Percentiles rank a stretch among this genome's conserved stretches.
These are phyloP conservation scores for Umbilicaria muhlenbergii DNA, from an alignment of 495 filamentous ascomycete species.

Conservation along the genomic window DNA sequence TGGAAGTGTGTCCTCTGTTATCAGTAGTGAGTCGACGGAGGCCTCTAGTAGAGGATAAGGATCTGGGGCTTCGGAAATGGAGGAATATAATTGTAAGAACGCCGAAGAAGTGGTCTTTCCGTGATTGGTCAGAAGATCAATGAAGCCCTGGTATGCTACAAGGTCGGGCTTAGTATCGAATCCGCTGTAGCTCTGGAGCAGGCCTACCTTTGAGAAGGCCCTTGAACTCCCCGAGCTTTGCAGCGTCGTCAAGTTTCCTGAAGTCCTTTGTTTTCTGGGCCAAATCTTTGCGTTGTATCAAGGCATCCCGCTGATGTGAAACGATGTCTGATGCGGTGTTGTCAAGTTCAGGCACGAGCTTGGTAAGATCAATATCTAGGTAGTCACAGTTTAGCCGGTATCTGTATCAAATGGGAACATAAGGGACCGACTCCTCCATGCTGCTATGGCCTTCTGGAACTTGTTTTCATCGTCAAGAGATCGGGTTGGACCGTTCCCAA, in stretches of 20 bases:
- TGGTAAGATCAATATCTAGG: conserved; percentile 75
- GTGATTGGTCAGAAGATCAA: conserved; percentile 88
- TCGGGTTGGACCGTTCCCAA: neutral
- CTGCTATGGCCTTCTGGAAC: conserved; percentile 87
- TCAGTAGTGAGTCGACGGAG: conserved; percentile 80
- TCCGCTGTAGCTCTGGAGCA: neutral
- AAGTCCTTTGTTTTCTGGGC: conserved; percentile 99
- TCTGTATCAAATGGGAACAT: conserved; percentile 1
- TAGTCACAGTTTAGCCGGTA: conserved; percentile 16
- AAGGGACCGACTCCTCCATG: conserved; percentile 68
- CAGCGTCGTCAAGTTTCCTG: conserved; percentile 80
- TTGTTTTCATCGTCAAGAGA: conserved; percentile 53
- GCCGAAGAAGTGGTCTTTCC: conserved; percentile 82
- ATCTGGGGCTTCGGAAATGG: conserved; percentile 87
- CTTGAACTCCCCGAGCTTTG: conserved; percentile 79
- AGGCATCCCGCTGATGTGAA: conserved; percentile 73
- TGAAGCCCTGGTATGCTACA: conserved; percentile 88
- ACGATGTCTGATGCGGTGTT: conserved; percentile 87
- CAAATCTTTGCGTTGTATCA: conserved; percentile 88
- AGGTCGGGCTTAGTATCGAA: conserved; percentile 3
- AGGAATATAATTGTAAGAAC: conserved; percentile 83
- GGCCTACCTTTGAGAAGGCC: conserved; percentile 62
- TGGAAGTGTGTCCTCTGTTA: conserved; percentile 80
- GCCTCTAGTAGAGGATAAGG: conserved; percentile 94
- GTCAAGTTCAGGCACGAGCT: conserved; percentile 76